Evolutionary conservation across 164 flowering plant species (phyloP).

Genomic region (Chimonanthus salicifolius): DNA sequence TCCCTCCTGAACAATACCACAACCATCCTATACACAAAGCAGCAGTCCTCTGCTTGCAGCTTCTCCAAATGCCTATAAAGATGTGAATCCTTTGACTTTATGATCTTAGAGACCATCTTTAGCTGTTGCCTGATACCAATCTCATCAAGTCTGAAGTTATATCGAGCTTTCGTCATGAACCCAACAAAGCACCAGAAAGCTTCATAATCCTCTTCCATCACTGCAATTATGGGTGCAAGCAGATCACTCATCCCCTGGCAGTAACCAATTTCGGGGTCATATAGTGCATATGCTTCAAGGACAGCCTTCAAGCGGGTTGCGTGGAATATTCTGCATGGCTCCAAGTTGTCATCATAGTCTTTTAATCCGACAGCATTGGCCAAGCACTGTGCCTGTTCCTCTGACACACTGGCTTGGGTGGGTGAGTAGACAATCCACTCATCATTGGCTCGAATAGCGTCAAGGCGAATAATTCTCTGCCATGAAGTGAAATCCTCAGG

Average conservation of each 20-base stretch:
- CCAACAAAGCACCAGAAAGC: slow-evolving; percentile 99
- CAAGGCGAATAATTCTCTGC: slow-evolving; percentile 92
- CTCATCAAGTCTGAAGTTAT: slow-evolving; percentile 92
- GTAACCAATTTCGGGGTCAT: slow-evolving; percentile 90
- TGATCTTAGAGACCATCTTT: slow-evolving; percentile 73
- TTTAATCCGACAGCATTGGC: slow-evolving; percentile 81
- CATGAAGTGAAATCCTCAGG: slow-evolving; percentile 77
- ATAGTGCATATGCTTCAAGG: slow-evolving; percentile 90
- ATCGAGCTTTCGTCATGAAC: slow-evolving; percentile 90
- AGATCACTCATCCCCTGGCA: slow-evolving; percentile 99
- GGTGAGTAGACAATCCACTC: slow-evolving; percentile 70
- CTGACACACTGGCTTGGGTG: slow-evolving; percentile 60
- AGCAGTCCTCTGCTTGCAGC: slow-evolving; percentile 90
- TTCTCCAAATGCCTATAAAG: slow-evolving; percentile 82
- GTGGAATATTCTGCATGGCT: slow-evolving; percentile 68
- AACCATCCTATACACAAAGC: slow-evolving; percentile 96
- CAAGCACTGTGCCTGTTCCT: slow-evolving; percentile 44
- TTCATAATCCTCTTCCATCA: slow-evolving; percentile 71
- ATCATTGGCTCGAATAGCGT: slow-evolving; percentile 80
- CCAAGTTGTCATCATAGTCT: slow-evolving; percentile 70
- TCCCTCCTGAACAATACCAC: slow-evolving; percentile 91
- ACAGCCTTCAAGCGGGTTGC: slow-evolving; percentile 88
- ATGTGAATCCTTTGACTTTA: slow-evolving; percentile 79
- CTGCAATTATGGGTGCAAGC: slow-evolving; percentile 76
- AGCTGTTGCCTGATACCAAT: slow-evolving; percentile 83